phyloP scores from a whole-genome alignment of 768 basidiomycete species.

The Lactifluus volemus region DNA sequence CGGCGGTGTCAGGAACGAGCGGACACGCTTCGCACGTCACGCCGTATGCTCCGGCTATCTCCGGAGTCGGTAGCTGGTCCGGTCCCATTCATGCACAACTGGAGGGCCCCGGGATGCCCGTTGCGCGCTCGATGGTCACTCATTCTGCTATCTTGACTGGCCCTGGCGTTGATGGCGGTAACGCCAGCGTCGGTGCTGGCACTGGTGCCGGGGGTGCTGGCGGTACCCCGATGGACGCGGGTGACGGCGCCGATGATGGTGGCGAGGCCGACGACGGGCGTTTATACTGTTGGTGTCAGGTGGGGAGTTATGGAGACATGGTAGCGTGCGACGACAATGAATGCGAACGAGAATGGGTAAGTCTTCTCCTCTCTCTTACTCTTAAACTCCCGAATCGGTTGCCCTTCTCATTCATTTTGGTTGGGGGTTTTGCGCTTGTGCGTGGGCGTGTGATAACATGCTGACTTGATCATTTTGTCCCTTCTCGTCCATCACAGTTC shows the following conservation, averaged over 20 bases:
- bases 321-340: conserved; percentile 80
- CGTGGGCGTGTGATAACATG: not conserved
- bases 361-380: conserved; percentile 27
- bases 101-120: conserved; percentile 75
- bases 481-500: conserved; percentile 41
- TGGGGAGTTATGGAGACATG: conserved; percentile 88
- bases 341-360: conserved; percentile 87
- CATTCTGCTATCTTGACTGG: conserved; percentile 30
- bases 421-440: no score
- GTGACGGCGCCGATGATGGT: conserved; percentile 42
- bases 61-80: conserved; percentile 28
- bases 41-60: conserved; percentile 20
- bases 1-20: conserved; percentile 7
- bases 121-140: conserved; percentile 37
- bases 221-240: conserved; percentile 43
- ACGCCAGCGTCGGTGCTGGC: not conserved
- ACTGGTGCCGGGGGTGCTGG: conserved; percentile 27
- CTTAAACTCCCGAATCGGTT: no score
- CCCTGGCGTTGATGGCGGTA: conserved; percentile 32
- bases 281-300: conserved; percentile 79
- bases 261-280: conserved; percentile 50
- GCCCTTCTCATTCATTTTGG: conserved; percentile 2
- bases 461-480: not conserved
- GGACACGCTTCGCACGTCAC: conserved; percentile 2
- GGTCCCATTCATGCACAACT: conserved; percentile 41